These are phyloP conservation scores for Capsella rubella DNA, from an alignment of 441 rosid genomes.

Conservation along the genomic window DNA sequence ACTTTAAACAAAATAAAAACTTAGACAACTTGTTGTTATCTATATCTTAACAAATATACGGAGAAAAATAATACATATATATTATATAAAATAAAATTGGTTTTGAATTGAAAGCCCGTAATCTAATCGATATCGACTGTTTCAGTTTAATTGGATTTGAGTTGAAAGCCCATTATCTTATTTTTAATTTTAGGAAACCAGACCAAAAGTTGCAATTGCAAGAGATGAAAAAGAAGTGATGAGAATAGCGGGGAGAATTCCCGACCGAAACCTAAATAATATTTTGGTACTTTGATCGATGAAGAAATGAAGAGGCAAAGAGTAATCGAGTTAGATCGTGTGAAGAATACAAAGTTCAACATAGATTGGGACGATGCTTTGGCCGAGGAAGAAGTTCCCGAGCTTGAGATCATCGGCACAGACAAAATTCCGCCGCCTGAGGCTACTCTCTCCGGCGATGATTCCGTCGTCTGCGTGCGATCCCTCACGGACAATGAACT, in stretches of 20 bases:
- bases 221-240: neutral
- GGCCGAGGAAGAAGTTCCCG: slow-evolving; percentile 49
- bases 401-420: slow-evolving; percentile 41
- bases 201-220: neutral
- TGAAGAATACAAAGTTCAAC: slow-evolving; percentile 43
- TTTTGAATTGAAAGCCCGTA: too few species aligned
- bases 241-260: neutral
- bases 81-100: too few species aligned
- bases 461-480: slow-evolving; percentile 3
- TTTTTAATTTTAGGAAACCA: neutral
- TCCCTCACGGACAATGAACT: slow-evolving; percentile 48
- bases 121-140: too few species aligned
- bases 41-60: too few species aligned
- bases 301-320: slow-evolving; percentile 42
- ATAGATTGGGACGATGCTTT: slow-evolving; percentile 56
- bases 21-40: too few species aligned
- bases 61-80: too few species aligned
- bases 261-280: neutral
- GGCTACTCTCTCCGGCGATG: slow-evolving; percentile 21
- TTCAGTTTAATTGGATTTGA: too few species aligned
- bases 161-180: too few species aligned
- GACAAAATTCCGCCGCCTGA: slow-evolving; percentile 29
- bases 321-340: slow-evolving; percentile 35
- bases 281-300: neutral
- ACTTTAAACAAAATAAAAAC: too few species aligned